Conservation (phyloP, 257 asterid genomes). For the Forsythia viridissima region DNA sequence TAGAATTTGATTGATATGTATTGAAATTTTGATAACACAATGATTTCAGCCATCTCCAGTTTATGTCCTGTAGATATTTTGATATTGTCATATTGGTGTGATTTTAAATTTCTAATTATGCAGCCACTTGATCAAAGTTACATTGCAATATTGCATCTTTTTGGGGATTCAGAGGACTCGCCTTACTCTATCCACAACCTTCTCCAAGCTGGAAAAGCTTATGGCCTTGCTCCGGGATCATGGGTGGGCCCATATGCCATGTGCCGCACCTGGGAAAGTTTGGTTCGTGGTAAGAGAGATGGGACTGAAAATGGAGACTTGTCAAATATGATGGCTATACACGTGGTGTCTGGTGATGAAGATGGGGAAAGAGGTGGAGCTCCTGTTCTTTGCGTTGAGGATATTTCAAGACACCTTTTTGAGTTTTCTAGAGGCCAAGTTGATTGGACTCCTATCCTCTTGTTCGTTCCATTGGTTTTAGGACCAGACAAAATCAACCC, state of each 20-base stretch:
- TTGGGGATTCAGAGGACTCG: constrained; percentile 82
- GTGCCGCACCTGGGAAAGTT: constrained; percentile 95
- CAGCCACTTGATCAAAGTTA: constrained; percentile 74
- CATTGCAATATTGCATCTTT: constrained; percentile 70
- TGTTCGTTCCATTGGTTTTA: constrained; percentile 93
- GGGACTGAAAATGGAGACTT: constrained; percentile 40
- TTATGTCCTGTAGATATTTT: constrained; percentile 12
- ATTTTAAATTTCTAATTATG: constrained; percentile 24
- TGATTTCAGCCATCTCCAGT: neutral
- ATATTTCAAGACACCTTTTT: constrained; percentile 51
- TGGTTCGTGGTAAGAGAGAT: constrained; percentile 51
- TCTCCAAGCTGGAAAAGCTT: constrained; percentile 82
- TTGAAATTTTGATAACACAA: neutral
- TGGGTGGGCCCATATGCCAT: constrained; percentile 99
- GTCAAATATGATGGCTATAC: constrained; percentile 54
- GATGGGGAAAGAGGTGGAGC: constrained; percentile 99
- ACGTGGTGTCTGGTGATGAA: constrained; percentile 95
- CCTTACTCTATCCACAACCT: constrained; percentile 93
- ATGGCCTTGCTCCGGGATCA: constrained; percentile 92
- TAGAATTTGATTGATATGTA: neutral
- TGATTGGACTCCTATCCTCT: constrained; percentile 69
- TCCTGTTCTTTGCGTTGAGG: constrained; percentile 82
- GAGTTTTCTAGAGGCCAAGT: constrained; percentile 46
- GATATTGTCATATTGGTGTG: constrained; percentile 1
- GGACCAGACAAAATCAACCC: constrained; percentile 93